Evolutionary conservation across 129 eudicot genomes (phyloP), one percentile per base, ranked within the genome.

Genomic region (Mikania micrantha): DNA sequence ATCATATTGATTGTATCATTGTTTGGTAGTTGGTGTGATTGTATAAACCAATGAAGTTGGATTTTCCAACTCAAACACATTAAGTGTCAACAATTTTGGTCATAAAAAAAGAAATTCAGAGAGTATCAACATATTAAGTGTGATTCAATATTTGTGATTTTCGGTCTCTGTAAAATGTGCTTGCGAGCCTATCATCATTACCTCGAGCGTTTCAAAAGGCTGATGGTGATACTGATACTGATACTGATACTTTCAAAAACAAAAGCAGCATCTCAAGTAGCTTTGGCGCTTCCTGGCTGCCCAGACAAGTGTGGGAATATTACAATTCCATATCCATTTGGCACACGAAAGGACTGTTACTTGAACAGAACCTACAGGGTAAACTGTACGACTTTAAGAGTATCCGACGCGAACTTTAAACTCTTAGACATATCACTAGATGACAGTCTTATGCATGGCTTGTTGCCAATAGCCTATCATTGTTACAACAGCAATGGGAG

Each of bases 241-340:
- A 40, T 41, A n/a, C 12, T 29, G 45, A 70, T 70, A 41, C 32
- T 77, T 27, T 77, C 72, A 41, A 29, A 11, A 27, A 53, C 76
- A 34, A 74, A 53, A 40, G 39, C 50, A 42, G 17, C 41, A 24
- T 53, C 60, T 17, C 17, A 20, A 8, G 58, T 50, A 50, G 58
- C 58, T 54, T 67, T 15, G 22, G 41, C 70, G 13, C 42, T 62
- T 7, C 59, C 75, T 21, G 58, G 58, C 9, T 76, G 80, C 65
- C 80, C 70, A 0, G 48, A 49, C 49, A 69, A 39, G 27, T 76
- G 80, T 40, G 75, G 75, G 2, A 69, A 69, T 11, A 29, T 76
- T 13, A 47, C 75, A 9, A 76, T 76, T 31, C 65, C 70, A 4
- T 76, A 47, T 29, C 80, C 80, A 47, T 76, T 69, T 16, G 75